Evolutionary conservation across 768 basidiomycete genomes (phyloP).

Genomic region (Pleurotus platypus): DNA sequence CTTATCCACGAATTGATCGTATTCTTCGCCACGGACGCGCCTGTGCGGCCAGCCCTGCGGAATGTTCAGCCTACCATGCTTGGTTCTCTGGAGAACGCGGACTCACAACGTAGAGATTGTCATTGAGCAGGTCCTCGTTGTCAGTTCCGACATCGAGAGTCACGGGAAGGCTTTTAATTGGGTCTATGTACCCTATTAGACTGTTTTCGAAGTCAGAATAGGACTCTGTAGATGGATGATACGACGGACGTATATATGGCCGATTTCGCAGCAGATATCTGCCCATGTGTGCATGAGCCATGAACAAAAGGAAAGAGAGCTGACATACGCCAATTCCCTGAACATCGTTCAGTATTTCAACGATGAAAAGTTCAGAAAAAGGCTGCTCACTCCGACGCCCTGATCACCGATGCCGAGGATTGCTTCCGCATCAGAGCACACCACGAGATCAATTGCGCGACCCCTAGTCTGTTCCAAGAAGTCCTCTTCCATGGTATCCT

Average conservation of each 20-base stretch:
- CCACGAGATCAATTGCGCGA: constrained; percentile 69
- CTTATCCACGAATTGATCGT: constrained; percentile 78
- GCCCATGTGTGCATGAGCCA: neutral
- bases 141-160: constrained; percentile 78
- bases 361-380: constrained; percentile 14
- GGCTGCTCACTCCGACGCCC: constrained; percentile 55
- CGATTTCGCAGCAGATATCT: constrained; percentile 79
- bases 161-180: constrained; percentile 53
- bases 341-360: constrained; percentile 3
- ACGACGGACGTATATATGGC: constrained; percentile 64
- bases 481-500: constrained; percentile 71
- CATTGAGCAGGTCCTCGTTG: constrained; percentile 59
- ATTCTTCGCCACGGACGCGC: constrained; percentile 68
- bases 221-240: neutral
- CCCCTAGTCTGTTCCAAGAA: constrained; percentile 66
- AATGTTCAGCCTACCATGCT: neutral
- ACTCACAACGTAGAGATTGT: constrained; percentile 64
- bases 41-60: constrained; percentile 67
- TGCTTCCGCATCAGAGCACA: constrained; percentile 82
- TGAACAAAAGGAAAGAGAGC: neutral
- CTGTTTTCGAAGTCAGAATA: constrained; percentile 22
- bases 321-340: constrained; percentile 50
- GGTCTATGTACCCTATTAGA: constrained; percentile 66
- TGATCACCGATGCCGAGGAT: constrained; percentile 72
- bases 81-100: neutral